These are phyloP conservation scores for Leccinum variabile DNA, from an alignment of 1,284 basidiomycete genomes.

Conservation along the genomic window DNA sequence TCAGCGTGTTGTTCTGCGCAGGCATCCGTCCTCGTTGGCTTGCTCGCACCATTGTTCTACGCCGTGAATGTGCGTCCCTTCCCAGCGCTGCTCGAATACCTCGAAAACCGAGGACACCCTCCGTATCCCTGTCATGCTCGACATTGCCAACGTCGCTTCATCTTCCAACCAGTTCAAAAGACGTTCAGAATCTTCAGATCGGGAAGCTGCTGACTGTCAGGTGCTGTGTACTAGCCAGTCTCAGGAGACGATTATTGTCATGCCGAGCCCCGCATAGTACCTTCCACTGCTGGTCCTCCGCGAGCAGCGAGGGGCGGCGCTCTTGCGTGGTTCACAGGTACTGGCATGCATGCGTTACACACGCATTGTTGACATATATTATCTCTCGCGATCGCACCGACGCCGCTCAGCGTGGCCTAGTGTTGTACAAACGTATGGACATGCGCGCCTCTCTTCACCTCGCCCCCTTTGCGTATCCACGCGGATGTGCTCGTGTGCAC, in stretches of 20 bases:
- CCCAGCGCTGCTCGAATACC: conserved; percentile 73
- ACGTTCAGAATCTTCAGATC: conserved; percentile 77
- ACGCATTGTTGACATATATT: conserved; percentile 81
- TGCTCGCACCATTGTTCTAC: conserved; percentile 85
- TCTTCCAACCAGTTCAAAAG: conserved; percentile 71
- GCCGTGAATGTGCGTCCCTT: conserved; percentile 77
- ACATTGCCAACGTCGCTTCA: conserved; percentile 86
- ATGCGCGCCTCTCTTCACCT: too few relatives aligned
- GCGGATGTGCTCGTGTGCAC: too few relatives aligned
- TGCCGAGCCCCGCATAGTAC: conserved; percentile 68
- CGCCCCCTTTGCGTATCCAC: too few relatives aligned
- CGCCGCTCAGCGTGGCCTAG: conserved; percentile 11
- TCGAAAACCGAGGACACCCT: conserved; percentile 84
- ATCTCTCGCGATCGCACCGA: conserved; percentile 57
- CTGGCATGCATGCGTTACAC: conserved; percentile 82
- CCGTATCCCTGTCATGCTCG: conserved; percentile 87
- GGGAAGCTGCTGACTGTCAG: conserved; percentile 83
- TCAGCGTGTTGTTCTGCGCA: conserved; percentile 80
- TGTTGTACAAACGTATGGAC: too few relatives aligned
- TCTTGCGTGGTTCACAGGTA: conserved; percentile 85
- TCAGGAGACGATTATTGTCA: conserved; percentile 87
- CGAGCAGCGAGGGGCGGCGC: conserved; percentile 74
- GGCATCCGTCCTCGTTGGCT: conserved; percentile 69
- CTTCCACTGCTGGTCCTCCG: conserved; percentile 68
- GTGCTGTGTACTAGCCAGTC: conserved; percentile 84